Conservation (phyloP, 176 grass and related monocot species). For the Eleusine indica region DNA sequence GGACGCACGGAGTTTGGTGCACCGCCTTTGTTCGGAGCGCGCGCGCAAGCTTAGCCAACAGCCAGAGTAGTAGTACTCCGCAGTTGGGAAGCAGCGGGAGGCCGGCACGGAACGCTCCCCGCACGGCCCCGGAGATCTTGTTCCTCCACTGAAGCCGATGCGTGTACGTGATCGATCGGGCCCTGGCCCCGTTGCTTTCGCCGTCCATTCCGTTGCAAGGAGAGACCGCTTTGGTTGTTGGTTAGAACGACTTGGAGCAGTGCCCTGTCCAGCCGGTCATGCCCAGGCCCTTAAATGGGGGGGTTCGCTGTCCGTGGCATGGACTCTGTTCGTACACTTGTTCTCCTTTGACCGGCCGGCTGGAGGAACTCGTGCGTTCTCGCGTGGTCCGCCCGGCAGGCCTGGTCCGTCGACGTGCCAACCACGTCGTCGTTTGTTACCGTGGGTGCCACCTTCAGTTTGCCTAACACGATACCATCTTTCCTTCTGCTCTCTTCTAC, state of each 20-base stretch:
- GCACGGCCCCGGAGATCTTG: too few species aligned
- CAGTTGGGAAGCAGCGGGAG: slow-evolving; percentile 16
- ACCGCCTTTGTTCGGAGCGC: slow-evolving; percentile 27
- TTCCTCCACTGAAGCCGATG: not conserved
- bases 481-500: too few species aligned
- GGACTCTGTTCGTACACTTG: not conserved
- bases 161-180: not conserved
- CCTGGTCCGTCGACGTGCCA: too few species aligned
- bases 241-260: not conserved
- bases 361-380: not conserved
- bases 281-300: not conserved
- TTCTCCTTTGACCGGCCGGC: not conserved
- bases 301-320: not conserved
- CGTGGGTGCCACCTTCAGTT: too few species aligned
- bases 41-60: not conserved
- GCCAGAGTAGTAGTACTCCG: not conserved
- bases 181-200: not conserved
- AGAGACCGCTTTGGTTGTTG: not conserved
- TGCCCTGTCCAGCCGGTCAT: slow-evolving; percentile 26
- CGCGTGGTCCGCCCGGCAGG: too few species aligned
- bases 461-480: too few species aligned
- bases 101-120: not conserved
- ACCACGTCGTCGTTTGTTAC: too few species aligned
- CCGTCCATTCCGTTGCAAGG: too few species aligned
- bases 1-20: slow-evolving; percentile 40